These are phyloP conservation scores for Pythium insidiosum DNA, from an alignment of 352 stramenopile species.

Conservation along the genomic window DNA sequence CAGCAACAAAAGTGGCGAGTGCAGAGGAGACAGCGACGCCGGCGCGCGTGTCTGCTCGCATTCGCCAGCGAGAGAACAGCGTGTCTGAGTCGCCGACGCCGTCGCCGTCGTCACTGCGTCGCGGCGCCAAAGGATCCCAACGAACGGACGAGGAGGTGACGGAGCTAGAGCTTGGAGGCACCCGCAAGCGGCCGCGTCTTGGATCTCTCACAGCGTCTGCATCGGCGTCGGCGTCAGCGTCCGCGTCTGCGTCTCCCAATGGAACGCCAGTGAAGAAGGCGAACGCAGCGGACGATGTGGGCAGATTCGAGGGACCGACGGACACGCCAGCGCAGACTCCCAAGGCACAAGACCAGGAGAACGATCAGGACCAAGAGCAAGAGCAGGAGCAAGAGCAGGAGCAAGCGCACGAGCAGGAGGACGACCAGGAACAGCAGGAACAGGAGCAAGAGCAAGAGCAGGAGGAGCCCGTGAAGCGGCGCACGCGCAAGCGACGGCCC, in stretches of 20 bases:
- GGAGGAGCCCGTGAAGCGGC: constrained; percentile 29
- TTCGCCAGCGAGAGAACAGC: constrained; percentile 37
- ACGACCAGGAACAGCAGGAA: not conserved
- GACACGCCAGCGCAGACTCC: too few species aligned
- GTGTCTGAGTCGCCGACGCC: constrained; percentile 27
- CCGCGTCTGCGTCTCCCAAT: too few species aligned
- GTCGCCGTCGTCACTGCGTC: constrained; percentile 14
- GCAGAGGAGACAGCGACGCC: constrained; percentile 4
- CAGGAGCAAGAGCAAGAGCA: constrained; percentile 7
- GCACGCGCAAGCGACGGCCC: constrained; percentile 32
- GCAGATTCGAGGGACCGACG: too few species aligned
- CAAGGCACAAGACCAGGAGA: too few species aligned
- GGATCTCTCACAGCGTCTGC: too few species aligned
- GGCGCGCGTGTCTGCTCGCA: constrained; percentile 32
- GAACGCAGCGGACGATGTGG: too few species aligned
- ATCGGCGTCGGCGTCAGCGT: too few species aligned
- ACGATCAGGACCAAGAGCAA: too few species aligned
- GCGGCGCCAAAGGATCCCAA: constrained; percentile 7
- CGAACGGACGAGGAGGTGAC: constrained; percentile 9
- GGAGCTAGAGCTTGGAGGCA: too few species aligned
- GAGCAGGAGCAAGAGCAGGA: constrained; percentile 53
- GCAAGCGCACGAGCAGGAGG: constrained; percentile 19
- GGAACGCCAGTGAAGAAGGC: too few species aligned
- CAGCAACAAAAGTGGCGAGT: constrained; percentile 7
- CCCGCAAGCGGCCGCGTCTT: constrained; percentile 32